Base-by-base conservation (phyloP, 2,329 filamentous ascomycete species). In the Xylariaceae sp. region DNA sequence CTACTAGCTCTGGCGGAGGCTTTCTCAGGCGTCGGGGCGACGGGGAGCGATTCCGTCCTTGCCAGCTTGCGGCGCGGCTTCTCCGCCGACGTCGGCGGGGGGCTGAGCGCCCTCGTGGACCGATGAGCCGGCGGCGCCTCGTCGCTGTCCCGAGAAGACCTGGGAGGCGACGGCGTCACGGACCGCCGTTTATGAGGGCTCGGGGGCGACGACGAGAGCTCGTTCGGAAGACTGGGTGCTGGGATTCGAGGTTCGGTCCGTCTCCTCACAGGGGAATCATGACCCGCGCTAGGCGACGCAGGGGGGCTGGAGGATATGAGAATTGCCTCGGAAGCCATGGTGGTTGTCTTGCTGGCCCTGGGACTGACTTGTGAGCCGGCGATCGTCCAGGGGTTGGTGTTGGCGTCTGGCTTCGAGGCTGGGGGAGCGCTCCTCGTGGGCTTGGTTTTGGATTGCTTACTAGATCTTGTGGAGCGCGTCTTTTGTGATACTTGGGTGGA, bases 251-350 rank as follows among this genome's bases (percentile, higher is more conserved):
- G 32, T 10, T 10, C 26, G 10, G n/a, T n/a, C n/a, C n/a, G n/a
- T 2, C 7, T 42, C 41, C 29, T 65, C 43, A 65, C 3, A 57
- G 67, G 55, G 43, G 70, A 58, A 56, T 61, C 57, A 58, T 65
- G 59, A 56, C 57, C 46, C 59, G 69, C 52, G 48, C 37, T 7
- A 70, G 71, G 67, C 60, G 74, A 72, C 60, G 68, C 54, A 68
- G 67, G 61, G 49, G 78, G 77, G 59, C 77, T 79, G 68, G 77
- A 80, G 62, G 74, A 69, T 67, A 80, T 74, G 60, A 75, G 47
- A 70, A 81, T 78, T 58, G 77, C 62, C 64, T 79, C 71, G 57
- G 62, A 19, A 49, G 54, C 54, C 45, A 56, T 50, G 53, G 48
- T 52, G 50, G 29, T 52, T 40, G 54, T 20, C 45, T 65, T 63